These are phyloP conservation scores for Aphanomyces euteiches DNA, from an alignment of 352 stramenopile species.

Conservation along the genomic window DNA sequence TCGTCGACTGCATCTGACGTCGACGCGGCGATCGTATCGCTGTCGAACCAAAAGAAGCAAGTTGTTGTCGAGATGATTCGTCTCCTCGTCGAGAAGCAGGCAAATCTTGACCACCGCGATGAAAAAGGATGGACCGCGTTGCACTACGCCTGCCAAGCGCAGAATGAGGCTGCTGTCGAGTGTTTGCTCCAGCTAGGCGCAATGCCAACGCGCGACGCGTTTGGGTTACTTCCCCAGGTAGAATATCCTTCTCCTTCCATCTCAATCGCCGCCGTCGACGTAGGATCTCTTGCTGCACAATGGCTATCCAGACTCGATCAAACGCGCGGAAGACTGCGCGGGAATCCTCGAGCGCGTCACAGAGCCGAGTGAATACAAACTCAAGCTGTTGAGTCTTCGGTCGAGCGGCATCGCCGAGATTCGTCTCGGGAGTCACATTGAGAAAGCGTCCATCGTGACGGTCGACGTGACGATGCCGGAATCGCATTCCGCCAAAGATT, in stretches of 20 bases:
- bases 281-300: constrained; percentile 67
- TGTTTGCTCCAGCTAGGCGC: constrained; percentile 74
- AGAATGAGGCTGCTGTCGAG: constrained; percentile 64
- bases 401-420: constrained; percentile 79
- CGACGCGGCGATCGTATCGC: background rate
- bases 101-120: constrained; percentile 77
- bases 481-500: constrained; percentile 79
- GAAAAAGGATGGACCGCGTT: constrained; percentile 82
- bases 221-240: constrained; percentile 66
- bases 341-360: constrained; percentile 65
- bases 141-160: constrained; percentile 74
- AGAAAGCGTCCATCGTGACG: constrained; percentile 79
- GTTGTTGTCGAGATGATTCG: constrained; percentile 70
- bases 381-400: constrained; percentile 74
- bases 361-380: constrained; percentile 54
- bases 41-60: constrained; percentile 42
- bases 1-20: constrained; percentile 42
- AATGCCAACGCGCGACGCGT: constrained; percentile 62
- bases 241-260: background rate
- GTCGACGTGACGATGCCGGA: constrained; percentile 78
- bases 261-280: background rate
- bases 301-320: constrained; percentile 63
- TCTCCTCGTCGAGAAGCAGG: constrained; percentile 59
- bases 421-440: constrained; percentile 76
- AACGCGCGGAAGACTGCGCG: constrained; percentile 68